These are phyloP conservation scores for Leccinum uliginosum DNA, from an alignment of 768 basidiomycete species.

Conservation along the genomic window DNA sequence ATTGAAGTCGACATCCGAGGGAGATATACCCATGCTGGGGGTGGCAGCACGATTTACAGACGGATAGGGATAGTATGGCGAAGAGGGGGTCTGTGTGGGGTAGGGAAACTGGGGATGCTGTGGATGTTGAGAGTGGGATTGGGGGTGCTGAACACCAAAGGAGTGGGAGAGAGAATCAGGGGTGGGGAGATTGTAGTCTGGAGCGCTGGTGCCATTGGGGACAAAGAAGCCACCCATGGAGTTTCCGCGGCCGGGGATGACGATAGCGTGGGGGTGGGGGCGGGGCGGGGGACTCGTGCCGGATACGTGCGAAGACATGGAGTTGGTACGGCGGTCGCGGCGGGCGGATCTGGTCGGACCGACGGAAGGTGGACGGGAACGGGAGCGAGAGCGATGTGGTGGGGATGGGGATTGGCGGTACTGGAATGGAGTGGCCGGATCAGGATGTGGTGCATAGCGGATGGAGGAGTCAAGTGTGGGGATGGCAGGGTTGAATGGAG, in stretches of 20 bases:
- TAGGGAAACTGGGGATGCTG: constrained; percentile 22
- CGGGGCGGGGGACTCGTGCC: constrained; percentile 44
- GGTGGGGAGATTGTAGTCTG: constrained; percentile 43
- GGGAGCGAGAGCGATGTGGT: constrained; percentile 43
- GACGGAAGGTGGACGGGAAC: constrained; percentile 34
- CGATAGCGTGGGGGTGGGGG: constrained; percentile 59
- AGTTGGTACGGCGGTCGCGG: constrained; percentile 52
- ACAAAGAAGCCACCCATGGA: constrained; percentile 32
- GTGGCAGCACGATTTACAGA: constrained; percentile 13
- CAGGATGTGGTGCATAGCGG: constrained; percentile 46
- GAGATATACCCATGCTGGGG: constrained; percentile 24
- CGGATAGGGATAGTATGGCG: constrained; percentile 27
- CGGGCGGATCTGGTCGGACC: constrained; percentile 53
- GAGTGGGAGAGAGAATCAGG: constrained; percentile 35
- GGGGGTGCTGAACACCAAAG: constrained; percentile 31
- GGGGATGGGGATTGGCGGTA: constrained; percentile 30
- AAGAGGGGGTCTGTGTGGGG: constrained; percentile 27
- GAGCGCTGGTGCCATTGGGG: constrained; percentile 19
- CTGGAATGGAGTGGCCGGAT: constrained; percentile 21
- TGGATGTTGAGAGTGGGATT: constrained; percentile 21
- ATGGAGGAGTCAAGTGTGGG: constrained; percentile 50
- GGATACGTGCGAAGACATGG: constrained; percentile 54
- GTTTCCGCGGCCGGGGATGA: constrained; percentile 51
- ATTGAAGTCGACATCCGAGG: constrained; percentile 24
- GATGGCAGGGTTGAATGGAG: constrained; percentile 47